Conservation (phyloP, 805 yeast species). For the Barnettozyma californica region DNA sequence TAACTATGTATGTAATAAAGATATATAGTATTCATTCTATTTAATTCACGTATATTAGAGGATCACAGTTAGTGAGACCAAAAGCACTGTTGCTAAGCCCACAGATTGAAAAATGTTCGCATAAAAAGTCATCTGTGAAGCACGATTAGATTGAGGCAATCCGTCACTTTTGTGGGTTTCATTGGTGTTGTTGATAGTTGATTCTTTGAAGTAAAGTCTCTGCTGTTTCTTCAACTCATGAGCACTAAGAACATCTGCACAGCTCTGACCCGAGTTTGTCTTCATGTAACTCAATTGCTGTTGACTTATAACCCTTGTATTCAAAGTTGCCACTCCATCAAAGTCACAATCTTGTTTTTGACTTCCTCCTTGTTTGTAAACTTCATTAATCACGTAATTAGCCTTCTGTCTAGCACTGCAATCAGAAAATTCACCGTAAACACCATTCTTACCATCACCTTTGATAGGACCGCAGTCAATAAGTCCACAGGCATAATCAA, state of each 20-base stretch:
- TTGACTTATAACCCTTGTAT: slow-evolving; percentile 6
- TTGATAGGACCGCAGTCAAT: slow-evolving; percentile 55
- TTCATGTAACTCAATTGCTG: slow-evolving; percentile 8
- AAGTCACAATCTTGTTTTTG: slow-evolving; percentile 24
- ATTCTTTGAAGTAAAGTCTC: background rate
- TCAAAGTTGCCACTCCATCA: slow-evolving; percentile 18
- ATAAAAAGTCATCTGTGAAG: slow-evolving; percentile 8
- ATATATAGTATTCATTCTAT: background rate
- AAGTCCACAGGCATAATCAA: slow-evolving; percentile 50
- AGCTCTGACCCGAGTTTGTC: slow-evolving; percentile 15
- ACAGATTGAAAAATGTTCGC: slow-evolving; percentile 7
- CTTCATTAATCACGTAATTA: slow-evolving; percentile 53
- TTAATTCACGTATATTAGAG: background rate
- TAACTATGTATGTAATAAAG: background rate
- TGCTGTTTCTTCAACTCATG: slow-evolving; percentile 6
- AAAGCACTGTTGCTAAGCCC: slow-evolving; percentile 1
- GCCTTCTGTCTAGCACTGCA: slow-evolving; percentile 61
- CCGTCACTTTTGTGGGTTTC: background rate
- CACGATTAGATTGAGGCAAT: slow-evolving; percentile 2
- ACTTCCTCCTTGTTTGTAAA: slow-evolving; percentile 48
- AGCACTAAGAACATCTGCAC: slow-evolving; percentile 14
- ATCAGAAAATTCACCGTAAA: slow-evolving; percentile 63
- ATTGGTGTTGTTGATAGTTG: background rate
- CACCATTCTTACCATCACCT: slow-evolving; percentile 53
- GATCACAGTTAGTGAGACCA: slow-evolving; percentile 1